These are phyloP conservation scores for Scedosporium boydii DNA, from an alignment of 2,329 filamentous ascomycete genomes.

Conservation along the genomic window DNA sequence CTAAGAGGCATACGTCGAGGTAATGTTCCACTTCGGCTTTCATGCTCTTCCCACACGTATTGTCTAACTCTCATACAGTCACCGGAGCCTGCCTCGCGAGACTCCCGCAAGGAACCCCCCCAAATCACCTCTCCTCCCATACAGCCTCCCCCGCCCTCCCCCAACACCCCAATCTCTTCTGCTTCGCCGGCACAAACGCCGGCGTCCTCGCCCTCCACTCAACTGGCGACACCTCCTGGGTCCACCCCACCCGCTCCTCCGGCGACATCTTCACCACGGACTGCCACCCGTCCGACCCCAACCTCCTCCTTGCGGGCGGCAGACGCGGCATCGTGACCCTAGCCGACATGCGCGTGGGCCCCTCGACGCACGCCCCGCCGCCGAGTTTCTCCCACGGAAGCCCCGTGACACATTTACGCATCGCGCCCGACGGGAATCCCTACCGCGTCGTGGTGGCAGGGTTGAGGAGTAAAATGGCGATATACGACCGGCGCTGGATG, in stretches of 20 bases:
- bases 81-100: neutral
- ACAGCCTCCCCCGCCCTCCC: constrained; percentile 41
- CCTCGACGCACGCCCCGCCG: neutral
- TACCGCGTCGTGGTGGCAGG: constrained; percentile 45
- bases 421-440: neutral
- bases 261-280: constrained; percentile 9
- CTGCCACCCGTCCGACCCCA: constrained; percentile 6
- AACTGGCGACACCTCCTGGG: neutral
- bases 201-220: constrained; percentile 5
- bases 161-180: constrained; percentile 31
- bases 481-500: constrained; percentile 50
- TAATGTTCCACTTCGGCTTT: neutral
- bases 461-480: constrained; percentile 34
- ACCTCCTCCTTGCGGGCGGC: constrained; percentile 7
- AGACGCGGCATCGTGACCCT: constrained; percentile 6
- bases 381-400: neutral
- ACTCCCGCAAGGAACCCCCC: neutral
- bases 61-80: neutral
- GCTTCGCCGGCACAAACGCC: constrained; percentile 6
- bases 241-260: constrained; percentile 1
- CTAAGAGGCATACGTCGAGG: constrained; percentile 4
- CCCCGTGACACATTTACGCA: neutral
- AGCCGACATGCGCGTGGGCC: constrained; percentile 7
- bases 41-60: neutral
- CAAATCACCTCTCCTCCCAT: neutral